Conservation (phyloP, 2,329 filamentous ascomycete genomes). For the Trichoderma sp. region DNA sequence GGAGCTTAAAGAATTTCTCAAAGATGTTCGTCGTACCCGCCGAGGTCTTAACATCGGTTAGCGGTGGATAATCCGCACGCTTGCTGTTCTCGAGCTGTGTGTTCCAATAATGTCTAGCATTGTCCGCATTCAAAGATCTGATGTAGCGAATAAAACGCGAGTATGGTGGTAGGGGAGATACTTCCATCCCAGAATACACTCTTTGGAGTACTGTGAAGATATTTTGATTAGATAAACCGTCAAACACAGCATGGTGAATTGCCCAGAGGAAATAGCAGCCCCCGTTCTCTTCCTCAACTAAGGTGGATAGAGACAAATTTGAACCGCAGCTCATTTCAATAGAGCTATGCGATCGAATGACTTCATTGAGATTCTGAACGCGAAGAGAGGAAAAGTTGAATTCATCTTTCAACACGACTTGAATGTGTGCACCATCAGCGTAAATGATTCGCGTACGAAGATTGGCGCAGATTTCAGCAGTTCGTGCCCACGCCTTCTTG, state of each 20-base stretch:
- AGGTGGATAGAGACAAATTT: not conserved
- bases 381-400: not conserved
- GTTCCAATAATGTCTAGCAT: not conserved
- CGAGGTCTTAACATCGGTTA: not conserved
- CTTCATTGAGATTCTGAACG: not conserved
- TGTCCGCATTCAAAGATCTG: not conserved
- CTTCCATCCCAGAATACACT: not conserved
- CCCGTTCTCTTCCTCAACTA: not conserved
- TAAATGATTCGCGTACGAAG: constrained; percentile 28
- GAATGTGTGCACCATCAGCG: not conserved
- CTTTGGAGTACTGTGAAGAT: not conserved
- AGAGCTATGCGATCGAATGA: not conserved
- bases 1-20: not conserved
- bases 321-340: not conserved
- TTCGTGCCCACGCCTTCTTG: constrained; percentile 24
- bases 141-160: not conserved
- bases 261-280: not conserved
- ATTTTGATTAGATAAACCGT: constrained; percentile 23
- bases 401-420: constrained; percentile 24
- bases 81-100: not conserved
- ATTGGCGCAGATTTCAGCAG: constrained; percentile 20
- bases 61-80: not conserved
- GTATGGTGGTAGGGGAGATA: not conserved
- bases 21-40: not conserved
- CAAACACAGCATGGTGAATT: constrained; percentile 24